Percentiles rank a stretch among this genome's conserved stretches.
These are phyloP conservation scores for Oldenlandia corymbosa DNA, from an alignment of 257 asterid species.

Conservation along the genomic window DNA sequence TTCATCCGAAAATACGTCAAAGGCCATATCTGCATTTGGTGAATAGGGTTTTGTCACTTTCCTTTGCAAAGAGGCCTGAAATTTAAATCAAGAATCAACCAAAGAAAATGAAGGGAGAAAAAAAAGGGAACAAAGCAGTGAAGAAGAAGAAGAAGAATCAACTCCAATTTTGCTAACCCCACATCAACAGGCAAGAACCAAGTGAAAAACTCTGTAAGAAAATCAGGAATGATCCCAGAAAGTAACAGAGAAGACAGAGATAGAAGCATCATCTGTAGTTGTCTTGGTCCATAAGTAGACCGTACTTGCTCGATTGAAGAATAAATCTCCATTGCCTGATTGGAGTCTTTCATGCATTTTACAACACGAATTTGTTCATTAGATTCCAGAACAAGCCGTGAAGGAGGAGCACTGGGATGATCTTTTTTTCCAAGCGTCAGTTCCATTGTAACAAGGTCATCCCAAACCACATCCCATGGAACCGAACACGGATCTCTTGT, in stretches of 20 bases:
- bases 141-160: constrained; percentile 2
- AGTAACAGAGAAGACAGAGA: constrained; percentile 6
- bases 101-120: not conserved
- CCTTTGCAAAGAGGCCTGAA: constrained; percentile 59
- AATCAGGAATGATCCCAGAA: not conserved
- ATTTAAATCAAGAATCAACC: not conserved
- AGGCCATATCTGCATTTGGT: constrained; percentile 45
- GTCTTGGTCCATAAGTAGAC: constrained; percentile 58
- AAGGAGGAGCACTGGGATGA: constrained; percentile 66
- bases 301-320: constrained; percentile 77
- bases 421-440: constrained; percentile 82
- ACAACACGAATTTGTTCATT: constrained; percentile 74
- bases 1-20: constrained; percentile 34
- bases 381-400: constrained; percentile 61
- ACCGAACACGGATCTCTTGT: constrained; percentile 96
- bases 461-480: constrained; percentile 87
- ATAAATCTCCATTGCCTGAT: constrained; percentile 78
- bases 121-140: not conserved
- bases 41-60: constrained; percentile 83
- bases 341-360: constrained; percentile 69
- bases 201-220: not conserved
- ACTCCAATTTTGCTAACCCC: not conserved
- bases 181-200: not conserved
- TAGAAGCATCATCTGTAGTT: constrained; percentile 46
- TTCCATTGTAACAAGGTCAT: constrained; percentile 78